Evolutionary conservation across 169 alveolate genomes (phyloP).

Genomic region (Neospora caninum): DNA sequence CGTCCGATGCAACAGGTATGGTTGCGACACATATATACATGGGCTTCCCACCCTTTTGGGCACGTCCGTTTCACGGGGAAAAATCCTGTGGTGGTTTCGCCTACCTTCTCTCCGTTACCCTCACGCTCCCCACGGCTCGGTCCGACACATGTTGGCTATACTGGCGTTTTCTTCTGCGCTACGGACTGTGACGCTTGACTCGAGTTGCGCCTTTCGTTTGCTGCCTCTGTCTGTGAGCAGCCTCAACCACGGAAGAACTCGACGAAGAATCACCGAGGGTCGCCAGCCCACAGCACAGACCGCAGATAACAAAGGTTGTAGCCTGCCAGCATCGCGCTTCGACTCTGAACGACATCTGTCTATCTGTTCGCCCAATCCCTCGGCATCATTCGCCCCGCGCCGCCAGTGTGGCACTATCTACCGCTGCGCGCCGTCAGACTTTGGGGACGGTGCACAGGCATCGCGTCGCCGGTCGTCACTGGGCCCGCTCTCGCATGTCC

Average conservation of each 20-base stretch:
- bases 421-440: not conserved
- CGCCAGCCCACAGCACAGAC: not conserved
- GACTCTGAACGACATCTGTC: no score
- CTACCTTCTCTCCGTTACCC: no score
- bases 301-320: no score
- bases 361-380: no score
- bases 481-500: not conserved
- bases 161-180: not conserved
- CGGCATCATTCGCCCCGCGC: not conserved
- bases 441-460: not conserved
- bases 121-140: no score
- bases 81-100: no score
- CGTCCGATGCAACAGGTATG: constrained; percentile 2
- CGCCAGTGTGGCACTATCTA: not conserved
- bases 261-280: not conserved
- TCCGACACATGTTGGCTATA: not conserved
- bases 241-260: not conserved
- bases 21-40: not conserved
- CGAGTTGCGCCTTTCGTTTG: no score
- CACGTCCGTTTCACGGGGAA: no score
- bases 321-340: no score
- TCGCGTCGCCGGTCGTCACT: not conserved
- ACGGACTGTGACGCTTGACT: no score
- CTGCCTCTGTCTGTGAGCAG: not conserved
- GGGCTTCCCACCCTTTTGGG: not conserved